phyloP scores from a whole-genome alignment of 176 grass and related monocot species.

The Tillandsia fasciculata region DNA sequence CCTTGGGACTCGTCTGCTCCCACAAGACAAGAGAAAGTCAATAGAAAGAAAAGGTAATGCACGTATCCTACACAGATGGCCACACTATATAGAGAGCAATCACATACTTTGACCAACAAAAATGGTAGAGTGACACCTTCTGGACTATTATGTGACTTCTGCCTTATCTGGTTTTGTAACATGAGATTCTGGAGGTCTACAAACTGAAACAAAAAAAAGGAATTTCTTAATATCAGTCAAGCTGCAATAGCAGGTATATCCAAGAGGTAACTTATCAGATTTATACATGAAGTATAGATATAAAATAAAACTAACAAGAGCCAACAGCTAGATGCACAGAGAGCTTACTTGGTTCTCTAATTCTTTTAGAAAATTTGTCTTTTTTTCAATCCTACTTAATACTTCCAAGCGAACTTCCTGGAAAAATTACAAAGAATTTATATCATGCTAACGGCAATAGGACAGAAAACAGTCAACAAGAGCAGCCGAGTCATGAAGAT shows the following conservation, averaged over 20 bases:
- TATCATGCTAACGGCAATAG: no score
- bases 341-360: slow-evolving; percentile 74
- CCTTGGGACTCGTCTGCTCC: slow-evolving; percentile 53
- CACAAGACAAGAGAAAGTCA: slow-evolving; percentile 19
- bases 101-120: slow-evolving; percentile 80
- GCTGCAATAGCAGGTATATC: slow-evolving; percentile 2
- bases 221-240: slow-evolving; percentile 10
- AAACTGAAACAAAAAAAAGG: slow-evolving; percentile 59
- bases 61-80: not conserved
- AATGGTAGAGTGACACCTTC: slow-evolving; percentile 76
- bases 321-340: slow-evolving; percentile 8
- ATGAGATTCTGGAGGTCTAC: slow-evolving; percentile 73
- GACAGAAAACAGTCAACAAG: no score
- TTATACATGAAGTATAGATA: slow-evolving; percentile 20
- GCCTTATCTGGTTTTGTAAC: slow-evolving; percentile 51
- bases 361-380: slow-evolving; percentile 65
- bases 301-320: slow-evolving; percentile 21
- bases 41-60: not conserved
- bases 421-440: slow-evolving; percentile 2
- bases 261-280: slow-evolving; percentile 1
- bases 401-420: slow-evolving; percentile 57
- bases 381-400: slow-evolving; percentile 53
- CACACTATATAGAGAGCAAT: not conserved
- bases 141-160: slow-evolving; percentile 37
- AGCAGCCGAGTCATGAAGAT: no score